Evolutionary conservation across 352 stramenopile species (phyloP).

Genomic region (Phytophthora cactorum): DNA sequence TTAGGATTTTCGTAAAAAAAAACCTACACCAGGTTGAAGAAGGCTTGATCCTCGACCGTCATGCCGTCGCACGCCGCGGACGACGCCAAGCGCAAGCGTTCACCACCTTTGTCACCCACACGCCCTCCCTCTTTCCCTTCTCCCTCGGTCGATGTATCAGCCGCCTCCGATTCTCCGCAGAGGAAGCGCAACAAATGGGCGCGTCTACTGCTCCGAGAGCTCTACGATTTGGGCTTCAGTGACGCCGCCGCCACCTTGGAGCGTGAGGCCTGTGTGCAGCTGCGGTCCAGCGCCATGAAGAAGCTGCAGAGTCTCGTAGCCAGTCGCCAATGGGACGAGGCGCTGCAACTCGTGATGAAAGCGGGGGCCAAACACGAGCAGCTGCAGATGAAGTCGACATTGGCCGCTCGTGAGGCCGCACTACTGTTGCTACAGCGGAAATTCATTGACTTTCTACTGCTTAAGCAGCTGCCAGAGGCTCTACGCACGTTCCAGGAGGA

Average conservation of each 20-base stretch:
- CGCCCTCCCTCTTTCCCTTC: background rate
- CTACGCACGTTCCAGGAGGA: slow-evolving; percentile 72
- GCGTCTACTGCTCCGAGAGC: slow-evolving; percentile 72
- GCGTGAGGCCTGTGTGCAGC: slow-evolving; percentile 58
- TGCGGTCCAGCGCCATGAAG: slow-evolving; percentile 65
- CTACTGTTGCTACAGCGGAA: slow-evolving; percentile 75
- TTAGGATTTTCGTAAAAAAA: background rate
- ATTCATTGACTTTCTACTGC: slow-evolving; percentile 58
- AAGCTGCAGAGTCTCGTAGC: slow-evolving; percentile 50
- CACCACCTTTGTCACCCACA: background rate
- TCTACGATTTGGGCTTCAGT: slow-evolving; percentile 73
- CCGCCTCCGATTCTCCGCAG: background rate
- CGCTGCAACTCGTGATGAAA: slow-evolving; percentile 47
- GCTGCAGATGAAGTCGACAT: slow-evolving; percentile 52
- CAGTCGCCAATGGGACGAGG: slow-evolving; percentile 57
- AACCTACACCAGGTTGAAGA: slow-evolving; percentile 13
- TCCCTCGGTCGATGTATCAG: background rate
- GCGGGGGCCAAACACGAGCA: background rate
- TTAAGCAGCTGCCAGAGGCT: slow-evolving; percentile 44
- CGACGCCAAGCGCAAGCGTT: slow-evolving; percentile 43
- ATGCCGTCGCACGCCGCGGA: slow-evolving; percentile 5
- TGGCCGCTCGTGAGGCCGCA: slow-evolving; percentile 44
- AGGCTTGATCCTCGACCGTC: background rate
- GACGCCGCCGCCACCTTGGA: slow-evolving; percentile 56
- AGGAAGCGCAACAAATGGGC: slow-evolving; percentile 55